These are phyloP conservation scores for Favolaschia claudopus DNA, from an alignment of 768 basidiomycete species.

Conservation along the genomic window DNA sequence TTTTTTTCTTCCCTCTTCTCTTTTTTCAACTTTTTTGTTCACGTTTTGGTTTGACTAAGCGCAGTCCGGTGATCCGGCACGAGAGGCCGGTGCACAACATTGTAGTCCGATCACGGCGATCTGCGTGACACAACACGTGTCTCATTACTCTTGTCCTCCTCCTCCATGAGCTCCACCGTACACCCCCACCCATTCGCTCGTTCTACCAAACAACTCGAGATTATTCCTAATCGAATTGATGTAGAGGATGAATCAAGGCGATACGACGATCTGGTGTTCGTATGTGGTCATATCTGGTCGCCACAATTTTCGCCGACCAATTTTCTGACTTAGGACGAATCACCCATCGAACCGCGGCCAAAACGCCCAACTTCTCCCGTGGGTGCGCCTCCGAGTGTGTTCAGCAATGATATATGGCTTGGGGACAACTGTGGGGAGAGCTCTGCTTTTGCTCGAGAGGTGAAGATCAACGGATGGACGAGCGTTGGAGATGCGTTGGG, in stretches of 20 bases:
- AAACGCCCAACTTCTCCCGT: constrained; percentile 37
- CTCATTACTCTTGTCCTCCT: constrained; percentile 1
- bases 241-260: constrained; percentile 72
- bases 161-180: constrained; percentile 15
- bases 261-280: constrained; percentile 70
- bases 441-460: constrained; percentile 67
- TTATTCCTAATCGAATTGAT: constrained; percentile 66
- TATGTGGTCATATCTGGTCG: constrained; percentile 32
- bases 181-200: constrained; percentile 8
- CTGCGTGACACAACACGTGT: too few species aligned
- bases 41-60: too few species aligned
- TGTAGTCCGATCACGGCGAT: too few species aligned
- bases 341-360: constrained; percentile 18
- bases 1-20: too few species aligned
- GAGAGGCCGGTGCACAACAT: too few species aligned
- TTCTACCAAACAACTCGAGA: constrained; percentile 47
- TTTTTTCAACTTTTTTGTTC: too few species aligned
- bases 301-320: neutral
- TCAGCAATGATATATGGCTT: constrained; percentile 76
- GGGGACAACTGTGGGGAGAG: constrained; percentile 65
- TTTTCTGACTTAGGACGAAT: constrained; percentile 1
- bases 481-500: constrained; percentile 71
- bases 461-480: constrained; percentile 74
- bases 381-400: constrained; percentile 57
- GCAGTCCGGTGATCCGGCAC: too few species aligned